These are phyloP conservation scores for Hordeum vulgare DNA, from an alignment of 176 grass and related monocot genomes.

Conservation along the genomic window DNA sequence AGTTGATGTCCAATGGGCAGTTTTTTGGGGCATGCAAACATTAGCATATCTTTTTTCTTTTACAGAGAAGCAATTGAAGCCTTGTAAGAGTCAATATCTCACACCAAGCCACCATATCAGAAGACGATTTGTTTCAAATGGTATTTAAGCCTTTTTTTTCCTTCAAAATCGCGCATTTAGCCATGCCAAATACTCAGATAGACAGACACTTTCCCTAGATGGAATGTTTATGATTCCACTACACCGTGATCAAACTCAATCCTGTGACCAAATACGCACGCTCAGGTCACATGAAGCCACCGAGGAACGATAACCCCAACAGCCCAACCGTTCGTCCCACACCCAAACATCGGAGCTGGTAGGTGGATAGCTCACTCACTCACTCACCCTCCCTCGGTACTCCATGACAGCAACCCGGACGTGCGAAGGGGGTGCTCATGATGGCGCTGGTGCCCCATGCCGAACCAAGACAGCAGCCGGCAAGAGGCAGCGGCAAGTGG, in stretches of 20 bases:
- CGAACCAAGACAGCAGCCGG: neutral
- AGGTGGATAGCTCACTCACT: conserved; percentile 1
- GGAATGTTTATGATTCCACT: neutral
- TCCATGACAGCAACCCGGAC: neutral
- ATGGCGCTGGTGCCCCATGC: neutral
- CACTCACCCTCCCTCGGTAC: neutral
- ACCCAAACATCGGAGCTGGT: neutral
- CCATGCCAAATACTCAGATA: neutral
- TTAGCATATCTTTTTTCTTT: too few relatives aligned
- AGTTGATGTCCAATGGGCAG: too few relatives aligned
- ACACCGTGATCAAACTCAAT: neutral
- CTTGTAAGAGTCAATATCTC: too few relatives aligned
- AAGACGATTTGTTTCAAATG: too few relatives aligned
- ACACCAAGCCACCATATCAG: too few relatives aligned
- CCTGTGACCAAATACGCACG: neutral
- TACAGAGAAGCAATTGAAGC: too few relatives aligned
- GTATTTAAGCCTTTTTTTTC: neutral
- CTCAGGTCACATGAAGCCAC: neutral
- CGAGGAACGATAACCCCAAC: too few relatives aligned
- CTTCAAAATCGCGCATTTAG: neutral
- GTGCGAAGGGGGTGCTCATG: neutral
- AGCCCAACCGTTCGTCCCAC: neutral
- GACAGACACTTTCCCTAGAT: neutral
- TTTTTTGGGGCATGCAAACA: too few relatives aligned
- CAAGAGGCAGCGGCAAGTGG: conserved; percentile 17